Evolutionary conservation across 495 filamentous ascomycete genomes (phyloP), one percentile per base, ranked within the genome.

Genomic region (Thermothielavioides terrestris): DNA sequence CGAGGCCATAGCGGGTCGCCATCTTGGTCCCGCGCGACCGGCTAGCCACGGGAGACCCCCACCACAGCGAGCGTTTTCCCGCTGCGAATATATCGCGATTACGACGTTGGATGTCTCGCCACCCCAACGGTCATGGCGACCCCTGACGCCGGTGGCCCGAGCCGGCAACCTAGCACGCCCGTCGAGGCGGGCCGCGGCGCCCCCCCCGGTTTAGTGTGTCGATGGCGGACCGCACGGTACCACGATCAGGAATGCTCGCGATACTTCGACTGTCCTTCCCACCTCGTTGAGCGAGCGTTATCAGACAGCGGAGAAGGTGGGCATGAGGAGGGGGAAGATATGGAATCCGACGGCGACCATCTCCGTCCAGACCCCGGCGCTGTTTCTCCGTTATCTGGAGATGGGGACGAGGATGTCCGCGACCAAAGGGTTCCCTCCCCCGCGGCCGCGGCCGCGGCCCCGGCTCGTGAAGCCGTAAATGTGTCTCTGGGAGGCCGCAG

Each of bases 251-350:
- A 72, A 55, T 73, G 70, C 58, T 53, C 52, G n/a, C 63, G 64
- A 27, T 74, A 65, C 52, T 65, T 68, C 46, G 71, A 74, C 56
- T 73, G 69, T 28, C 71, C 68, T 11, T 58, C 66, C 11, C 71
- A 73, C 41, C 15, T 58, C 9, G 46, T 70, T 6, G 61, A 65
- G 32, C 54, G 68, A 20, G 43, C 42, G 15, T 42, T 60, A 1
- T 58, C 58, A 4, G 58, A 62, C n/a, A 26, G 38, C 18, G 52
- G 42, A 27, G 44, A 57, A 1, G 47, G 43, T 2, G 2, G 1
- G 30, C 42, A 37, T 18, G 22, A 15, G 25, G 49, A 55, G 18
- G 43, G n/a, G 4, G 26, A 52, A 23, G 36, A 28, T 17, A 42
- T 6, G 22, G 46, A 50, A 15, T 30, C 35, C 17, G 46, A 37